Evolutionary conservation across 768 basidiomycete genomes (phyloP).

Genomic region (Hericium alpestre): DNA sequence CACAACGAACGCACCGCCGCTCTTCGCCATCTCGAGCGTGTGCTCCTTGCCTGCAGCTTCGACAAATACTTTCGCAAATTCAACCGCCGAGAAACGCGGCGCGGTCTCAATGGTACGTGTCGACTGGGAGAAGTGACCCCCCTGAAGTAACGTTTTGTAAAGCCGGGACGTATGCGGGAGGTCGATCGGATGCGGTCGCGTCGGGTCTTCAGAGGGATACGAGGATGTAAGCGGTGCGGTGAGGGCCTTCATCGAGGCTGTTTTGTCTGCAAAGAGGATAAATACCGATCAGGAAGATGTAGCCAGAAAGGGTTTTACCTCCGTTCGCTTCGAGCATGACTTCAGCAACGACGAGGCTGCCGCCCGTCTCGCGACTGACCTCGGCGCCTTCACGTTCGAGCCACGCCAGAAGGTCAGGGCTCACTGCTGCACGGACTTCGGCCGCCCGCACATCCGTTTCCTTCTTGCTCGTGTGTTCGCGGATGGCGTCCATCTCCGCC

Average conservation of each 20-base stretch:
- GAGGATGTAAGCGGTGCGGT: slow-evolving; percentile 43
- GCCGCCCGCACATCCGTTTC: slow-evolving; percentile 45
- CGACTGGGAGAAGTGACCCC: slow-evolving; percentile 73
- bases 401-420: slow-evolving; percentile 63
- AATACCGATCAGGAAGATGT: background rate
- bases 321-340: slow-evolving; percentile 80
- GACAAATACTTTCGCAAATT: slow-evolving; percentile 53
- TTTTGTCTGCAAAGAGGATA: slow-evolving; percentile 46
- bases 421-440: slow-evolving; percentile 67
- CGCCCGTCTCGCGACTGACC: slow-evolving; percentile 65
- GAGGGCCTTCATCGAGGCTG: slow-evolving; percentile 48
- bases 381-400: slow-evolving; percentile 51
- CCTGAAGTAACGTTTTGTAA: slow-evolving; percentile 85
- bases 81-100: slow-evolving; percentile 42
- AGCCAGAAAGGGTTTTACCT: slow-evolving; percentile 36
- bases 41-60: slow-evolving; percentile 40
- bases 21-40: slow-evolving; percentile 43
- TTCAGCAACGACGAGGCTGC: slow-evolving; percentile 69
- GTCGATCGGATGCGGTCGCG: slow-evolving; percentile 59
- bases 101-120: slow-evolving; percentile 43
- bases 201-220: slow-evolving; percentile 43
- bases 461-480: slow-evolving; percentile 80
- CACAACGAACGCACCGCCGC: slow-evolving; percentile 65
- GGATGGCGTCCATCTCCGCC: slow-evolving; percentile 60
- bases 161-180: slow-evolving; percentile 73